Evolutionary conservation across 2,329 filamentous ascomycete genomes (phyloP), one percentile per base, ranked within the genome.

Genomic region (Paraphaeosphaeria minitans): DNA sequence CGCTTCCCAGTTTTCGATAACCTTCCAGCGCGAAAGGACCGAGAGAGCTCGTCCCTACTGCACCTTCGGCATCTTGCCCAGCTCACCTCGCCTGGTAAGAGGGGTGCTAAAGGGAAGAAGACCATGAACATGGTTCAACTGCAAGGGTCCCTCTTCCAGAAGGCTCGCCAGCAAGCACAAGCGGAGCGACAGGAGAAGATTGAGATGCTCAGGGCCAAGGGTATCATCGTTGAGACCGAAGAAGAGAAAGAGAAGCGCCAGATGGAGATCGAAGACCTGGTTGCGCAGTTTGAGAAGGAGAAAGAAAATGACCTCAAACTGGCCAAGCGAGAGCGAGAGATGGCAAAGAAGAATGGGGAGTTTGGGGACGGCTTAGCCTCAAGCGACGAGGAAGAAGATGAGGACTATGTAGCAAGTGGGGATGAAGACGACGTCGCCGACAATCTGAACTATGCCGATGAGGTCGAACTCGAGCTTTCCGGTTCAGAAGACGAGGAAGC

Each of bases 191-290:
- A 91, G 59, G 88, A 91, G 65, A 89, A 89, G 56, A 84, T 98
- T 21, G 87, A 92, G 56, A 84, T 88, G 66, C 83, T 99, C 42
- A 87, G 86, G 69, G 88, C 89, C 12, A 92, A 90, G 76, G 95
- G 95, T 8, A 84, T 97, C 27, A 81, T 89, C 24, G 82, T 98
- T 19, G 89, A 93, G 74, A 97, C 91, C 0, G 87, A 89, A 2
- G 94, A 97, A 76, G 93, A 99, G 75, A 87, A 91, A 21, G 90
- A 93, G 71, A 86, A 87, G 35, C 90, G 96, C 73, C 87, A 92
- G 75, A 87, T 90, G 57, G 87, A 93, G 59, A 87, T 97, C 13
- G 95, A 98, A 67, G 90, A 97, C 69, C 85, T 98, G 60, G 73
- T 73, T 31, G 72, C 68, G n/a, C 69, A 70, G 37, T 86, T 98